Evolutionary conservation across 192 early-diverging fungal species (phyloP).

Genomic region (Umbelopsis sp.): DNA sequence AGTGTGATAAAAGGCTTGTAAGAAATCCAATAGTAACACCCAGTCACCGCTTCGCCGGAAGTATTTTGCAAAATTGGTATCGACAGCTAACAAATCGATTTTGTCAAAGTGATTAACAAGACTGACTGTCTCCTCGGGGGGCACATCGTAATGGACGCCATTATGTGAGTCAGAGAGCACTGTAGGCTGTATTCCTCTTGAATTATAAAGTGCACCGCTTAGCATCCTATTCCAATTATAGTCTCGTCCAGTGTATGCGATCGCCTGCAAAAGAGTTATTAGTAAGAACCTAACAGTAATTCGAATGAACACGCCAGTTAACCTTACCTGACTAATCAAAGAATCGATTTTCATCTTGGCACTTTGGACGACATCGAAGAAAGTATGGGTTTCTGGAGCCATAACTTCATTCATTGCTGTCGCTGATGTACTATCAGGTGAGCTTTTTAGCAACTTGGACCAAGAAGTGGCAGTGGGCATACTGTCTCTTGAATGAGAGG

Average conservation of each 20-base stretch:
- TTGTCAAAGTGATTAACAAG: conserved; percentile 9
- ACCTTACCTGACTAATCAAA: conserved; percentile 21
- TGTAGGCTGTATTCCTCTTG: not conserved
- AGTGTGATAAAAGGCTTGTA: not conserved
- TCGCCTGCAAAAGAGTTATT: conserved; percentile 23
- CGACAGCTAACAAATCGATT: not conserved
- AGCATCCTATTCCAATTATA: conserved; percentile 31
- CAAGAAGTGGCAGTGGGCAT: conserved; percentile 2
- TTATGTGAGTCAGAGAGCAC: not conserved
- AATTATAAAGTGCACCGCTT: conserved; percentile 8
- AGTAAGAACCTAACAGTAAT: not conserved
- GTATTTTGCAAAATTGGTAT: conserved; percentile 23
- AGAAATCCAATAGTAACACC: not conserved
- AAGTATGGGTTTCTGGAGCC: conserved; percentile 12
- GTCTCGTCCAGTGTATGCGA: conserved; percentile 23
- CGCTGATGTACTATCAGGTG: conserved; percentile 1
- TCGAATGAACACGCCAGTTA: not conserved
- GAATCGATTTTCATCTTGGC: conserved; percentile 26
- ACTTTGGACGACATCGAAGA: conserved; percentile 26
- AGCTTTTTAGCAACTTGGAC: conserved; percentile 23
- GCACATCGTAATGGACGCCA: not conserved
- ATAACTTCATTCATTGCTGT: conserved; percentile 27
- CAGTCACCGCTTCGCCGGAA: not conserved
- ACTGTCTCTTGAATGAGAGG: conserved; percentile 3
- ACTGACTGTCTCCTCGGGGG: not conserved